phyloP scores from a whole-genome alignment of 176 grass and related monocot species.

The Sorghum bicolor region Sorghum_bicolor_NCBIv3 NC_012871.2:68920501-68921000 shows the following conservation, averaged over 20 bases:
- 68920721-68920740: slow-evolving; percentile 89
- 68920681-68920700: slow-evolving; percentile 2
- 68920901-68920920: not conserved
- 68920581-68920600: slow-evolving; percentile 70
- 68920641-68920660: not conserved
- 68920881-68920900: slow-evolving; percentile 10
- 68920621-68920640: not conserved
- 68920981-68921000: slow-evolving; percentile 70
- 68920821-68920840: not conserved
- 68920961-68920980: slow-evolving; percentile 4
- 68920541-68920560: slow-evolving; percentile 96
- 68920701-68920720: slow-evolving; percentile 69
- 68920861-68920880: slow-evolving; percentile 82
- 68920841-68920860: not conserved
- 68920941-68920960: not conserved
- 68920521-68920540: slow-evolving; percentile 94
- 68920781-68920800: slow-evolving; percentile 19
- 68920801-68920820: slow-evolving; percentile 10
- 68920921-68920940: not conserved
- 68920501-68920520: slow-evolving; percentile 81
- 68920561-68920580: slow-evolving; percentile 89
- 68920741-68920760: slow-evolving; percentile 97
- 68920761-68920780: slow-evolving; percentile 94
- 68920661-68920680: not conserved
- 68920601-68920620: slow-evolving; percentile 4